Percentiles rank a stretch among this genome's conserved stretches.
Evolutionary conservation across 1,139 yeast species (phyloP).

Genomic region (Suhomyces bolitotheri): DNA sequence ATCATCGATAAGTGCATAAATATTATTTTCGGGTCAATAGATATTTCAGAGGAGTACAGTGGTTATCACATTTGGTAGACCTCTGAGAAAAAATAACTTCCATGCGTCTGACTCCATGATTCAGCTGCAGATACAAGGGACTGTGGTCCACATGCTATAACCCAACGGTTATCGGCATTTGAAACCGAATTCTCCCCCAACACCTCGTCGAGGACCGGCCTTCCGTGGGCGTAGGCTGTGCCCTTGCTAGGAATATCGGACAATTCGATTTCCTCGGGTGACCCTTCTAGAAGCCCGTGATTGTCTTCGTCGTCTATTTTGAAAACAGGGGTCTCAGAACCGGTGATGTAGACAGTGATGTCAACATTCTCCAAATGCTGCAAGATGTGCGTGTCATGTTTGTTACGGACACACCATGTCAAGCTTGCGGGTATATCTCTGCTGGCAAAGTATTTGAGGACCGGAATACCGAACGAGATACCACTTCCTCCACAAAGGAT

Average conservation of each 20-base stretch:
- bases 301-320: constrained; percentile 20
- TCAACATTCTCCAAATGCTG: constrained; percentile 30
- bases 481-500: constrained; percentile 89
- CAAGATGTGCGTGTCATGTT: constrained; percentile 45
- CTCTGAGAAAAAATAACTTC: constrained; percentile 48
- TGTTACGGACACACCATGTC: constrained; percentile 56
- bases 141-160: constrained; percentile 73
- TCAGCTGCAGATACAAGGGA: constrained; percentile 50
- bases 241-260: constrained; percentile 12
- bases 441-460: constrained; percentile 40
- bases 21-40: no score
- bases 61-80: constrained; percentile 29
- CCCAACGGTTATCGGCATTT: constrained; percentile 44
- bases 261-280: constrained; percentile 22
- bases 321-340: constrained; percentile 9
- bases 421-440: constrained; percentile 15
- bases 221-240: constrained; percentile 21
- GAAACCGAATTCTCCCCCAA: constrained; percentile 24
- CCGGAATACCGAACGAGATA: constrained; percentile 70
- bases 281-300: constrained; percentile 21
- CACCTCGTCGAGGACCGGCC: constrained; percentile 44
- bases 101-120: constrained; percentile 39
- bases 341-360: constrained; percentile 27
- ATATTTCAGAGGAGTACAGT: no score
- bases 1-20: no score